Evolutionary conservation across 305 asterid species (phyloP), one percentile per base, ranked within the genome.

Genomic region (Fraxinus xanthoxyloides): DNA sequence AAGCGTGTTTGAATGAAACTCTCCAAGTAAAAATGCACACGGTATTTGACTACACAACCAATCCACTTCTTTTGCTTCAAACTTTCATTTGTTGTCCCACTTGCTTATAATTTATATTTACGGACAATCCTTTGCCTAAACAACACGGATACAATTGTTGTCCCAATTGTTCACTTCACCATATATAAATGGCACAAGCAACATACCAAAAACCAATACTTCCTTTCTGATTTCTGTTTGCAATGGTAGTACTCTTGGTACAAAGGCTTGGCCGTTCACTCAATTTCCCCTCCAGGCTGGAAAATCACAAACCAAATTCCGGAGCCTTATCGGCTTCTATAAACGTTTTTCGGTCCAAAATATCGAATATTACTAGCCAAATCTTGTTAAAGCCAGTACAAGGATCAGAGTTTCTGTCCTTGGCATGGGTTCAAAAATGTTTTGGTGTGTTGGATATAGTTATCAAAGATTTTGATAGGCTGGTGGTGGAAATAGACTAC

Each of bases 401-500:
- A 13, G 90, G 86, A 46, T 79, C 86, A 5, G 85, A 79, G 28
- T 79, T 69, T 28, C 61, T 79, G 80, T 86, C 93, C 4, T 74
- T 89, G 72, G 35, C 56, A 19, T 87, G 86, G 74, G 40, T 85
- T 73, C 69, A 74, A 15, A 84, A 81, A 1, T 89, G 87, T 74
- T 83, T 93, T 26, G 89, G 90, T 77, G 80, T 84, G 77, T 77
- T 92, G 1, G 84, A 79, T 34, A 2, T 83, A 79, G 65, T 80
- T 46, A 84, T 87, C 88, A 78, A 61, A 70, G 93, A 94, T 21
- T 91, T 94, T 34, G 88, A 92, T 0, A 84, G 85, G 77, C 80
- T 92, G 76, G 92, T 82, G 81, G 86, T 85, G 69, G 89, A 86
- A 73, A 75, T 91, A 56, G 94, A 93, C 84, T 82, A 87, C 67